These are phyloP conservation scores for Komagataella kurtzmanii DNA, from an alignment of 805 yeast species.

Conservation along the genomic window DNA sequence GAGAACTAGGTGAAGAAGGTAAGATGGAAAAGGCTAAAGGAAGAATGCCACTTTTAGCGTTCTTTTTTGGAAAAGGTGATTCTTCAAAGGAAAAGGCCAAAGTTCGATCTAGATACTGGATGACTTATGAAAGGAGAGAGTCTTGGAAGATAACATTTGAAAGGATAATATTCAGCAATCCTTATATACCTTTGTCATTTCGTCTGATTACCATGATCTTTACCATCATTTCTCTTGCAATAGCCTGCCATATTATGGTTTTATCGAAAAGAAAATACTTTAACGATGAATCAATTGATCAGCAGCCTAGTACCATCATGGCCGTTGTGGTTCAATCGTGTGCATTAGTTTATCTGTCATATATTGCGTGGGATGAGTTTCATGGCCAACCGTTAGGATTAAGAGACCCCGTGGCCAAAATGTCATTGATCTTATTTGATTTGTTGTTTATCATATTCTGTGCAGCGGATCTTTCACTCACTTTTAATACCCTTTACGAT, in stretches of 20 bases:
- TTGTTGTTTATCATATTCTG: slow-evolving; percentile 78
- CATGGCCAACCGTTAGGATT: slow-evolving; percentile 86
- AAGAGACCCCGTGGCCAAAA: slow-evolving; percentile 72
- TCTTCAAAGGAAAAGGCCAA: slow-evolving; percentile 13
- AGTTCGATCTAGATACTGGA: slow-evolving; percentile 48
- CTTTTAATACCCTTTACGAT: slow-evolving; percentile 76
- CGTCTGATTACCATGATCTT: slow-evolving; percentile 47
- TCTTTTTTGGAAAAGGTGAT: background rate
- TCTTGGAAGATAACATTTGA: slow-evolving; percentile 51
- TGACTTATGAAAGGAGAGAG: slow-evolving; percentile 46
- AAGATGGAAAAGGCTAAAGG: slow-evolving; percentile 5
- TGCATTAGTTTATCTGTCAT: slow-evolving; percentile 65
- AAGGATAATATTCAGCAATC: slow-evolving; percentile 54
- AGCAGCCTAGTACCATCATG: slow-evolving; percentile 87
- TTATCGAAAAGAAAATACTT: slow-evolving; percentile 16
- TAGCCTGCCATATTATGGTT: slow-evolving; percentile 49
- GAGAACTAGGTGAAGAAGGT: slow-evolving; percentile 29
- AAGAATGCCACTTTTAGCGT: background rate
- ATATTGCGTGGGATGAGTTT: slow-evolving; percentile 85
- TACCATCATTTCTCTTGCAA: slow-evolving; percentile 54
- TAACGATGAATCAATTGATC: slow-evolving; percentile 31
- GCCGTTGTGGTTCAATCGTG: slow-evolving; percentile 74
- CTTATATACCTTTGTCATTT: slow-evolving; percentile 69
- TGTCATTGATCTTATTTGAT: slow-evolving; percentile 71
- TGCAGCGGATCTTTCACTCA: slow-evolving; percentile 74